These are phyloP conservation scores for Nannizzia gypsea DNA, from an alignment of 2,329 filamentous ascomycete genomes.

Conservation along the genomic window DNA sequence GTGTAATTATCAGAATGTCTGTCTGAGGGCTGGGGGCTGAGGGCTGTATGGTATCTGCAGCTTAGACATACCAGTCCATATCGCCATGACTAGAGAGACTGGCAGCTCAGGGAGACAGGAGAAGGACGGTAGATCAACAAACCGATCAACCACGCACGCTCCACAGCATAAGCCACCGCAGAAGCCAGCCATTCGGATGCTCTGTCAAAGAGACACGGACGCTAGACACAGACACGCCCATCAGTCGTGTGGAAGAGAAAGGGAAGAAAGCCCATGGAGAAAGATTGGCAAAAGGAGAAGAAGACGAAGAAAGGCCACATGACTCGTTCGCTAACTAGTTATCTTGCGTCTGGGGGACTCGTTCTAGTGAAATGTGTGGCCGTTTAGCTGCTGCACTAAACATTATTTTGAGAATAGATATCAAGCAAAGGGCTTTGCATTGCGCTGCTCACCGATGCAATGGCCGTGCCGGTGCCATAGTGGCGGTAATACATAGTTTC, in stretches of 20 bases:
- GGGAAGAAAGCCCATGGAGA: neutral
- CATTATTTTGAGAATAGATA: neutral
- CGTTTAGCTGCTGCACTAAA: neutral
- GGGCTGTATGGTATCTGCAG: neutral
- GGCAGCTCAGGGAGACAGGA: neutral
- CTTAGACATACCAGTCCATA: neutral
- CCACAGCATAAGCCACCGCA: slow-evolving; percentile 1
- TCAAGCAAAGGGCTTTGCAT: neutral
- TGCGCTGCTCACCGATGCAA: neutral
- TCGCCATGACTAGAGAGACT: neutral
- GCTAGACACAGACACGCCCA: neutral
- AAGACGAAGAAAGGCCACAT: neutral
- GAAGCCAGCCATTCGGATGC: slow-evolving; percentile 1
- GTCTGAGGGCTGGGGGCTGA: neutral
- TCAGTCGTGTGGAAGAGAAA: neutral
- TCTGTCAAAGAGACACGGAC: neutral
- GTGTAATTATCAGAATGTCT: neutral
- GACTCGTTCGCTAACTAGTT: neutral
- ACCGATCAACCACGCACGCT: neutral
- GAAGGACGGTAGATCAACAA: neutral
- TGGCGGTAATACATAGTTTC: neutral
- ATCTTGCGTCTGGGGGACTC: neutral
- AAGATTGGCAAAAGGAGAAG: neutral
- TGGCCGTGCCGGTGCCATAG: neutral
- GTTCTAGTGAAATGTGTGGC: slow-evolving; percentile 1